Evolutionary conservation across 1,284 basidiomycete genomes (phyloP).

Genomic region (Xanthoconium separans): DNA sequence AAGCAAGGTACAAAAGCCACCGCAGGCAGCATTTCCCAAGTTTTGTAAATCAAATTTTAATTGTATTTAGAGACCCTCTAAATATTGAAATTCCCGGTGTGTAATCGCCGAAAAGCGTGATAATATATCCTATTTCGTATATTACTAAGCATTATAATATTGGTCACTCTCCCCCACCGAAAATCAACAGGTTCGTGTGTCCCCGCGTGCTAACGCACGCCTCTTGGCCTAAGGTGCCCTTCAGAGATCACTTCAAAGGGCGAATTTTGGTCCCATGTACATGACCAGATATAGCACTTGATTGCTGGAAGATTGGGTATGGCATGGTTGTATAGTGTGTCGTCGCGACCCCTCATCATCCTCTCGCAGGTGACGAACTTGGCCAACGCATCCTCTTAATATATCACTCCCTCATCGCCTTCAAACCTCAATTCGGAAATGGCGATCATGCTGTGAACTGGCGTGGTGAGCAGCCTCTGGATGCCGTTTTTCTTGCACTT

Average conservation of each 20-base stretch:
- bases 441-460: conserved; percentile 76
- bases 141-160: too few relatives aligned
- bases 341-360: neutral
- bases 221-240: too few relatives aligned
- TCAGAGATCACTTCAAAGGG: conserved; percentile 61
- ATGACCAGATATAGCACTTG: conserved; percentile 59
- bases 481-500: neutral
- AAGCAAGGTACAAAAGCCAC: too few relatives aligned
- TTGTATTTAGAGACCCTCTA: too few relatives aligned
- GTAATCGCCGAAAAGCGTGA: too few relatives aligned
- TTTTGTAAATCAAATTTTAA: too few relatives aligned
- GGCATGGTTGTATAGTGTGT: conserved; percentile 5
- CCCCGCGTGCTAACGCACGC: too few relatives aligned
- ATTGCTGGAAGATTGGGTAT: conserved; percentile 77
- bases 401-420: conserved; percentile 72
- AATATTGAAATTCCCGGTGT: too few relatives aligned
- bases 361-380: conserved; percentile 74
- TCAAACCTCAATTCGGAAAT: conserved; percentile 63
- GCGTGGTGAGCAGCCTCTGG: conserved; percentile 63
- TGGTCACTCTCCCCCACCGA: too few relatives aligned
- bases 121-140: too few relatives aligned
- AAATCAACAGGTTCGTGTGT: too few relatives aligned
- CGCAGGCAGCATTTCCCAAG: too few relatives aligned
- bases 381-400: conserved; percentile 80
- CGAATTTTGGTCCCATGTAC: conserved; percentile 78